Conservation (phyloP, 768 basidiomycete genomes). For the Serendipita sp. region DNA sequence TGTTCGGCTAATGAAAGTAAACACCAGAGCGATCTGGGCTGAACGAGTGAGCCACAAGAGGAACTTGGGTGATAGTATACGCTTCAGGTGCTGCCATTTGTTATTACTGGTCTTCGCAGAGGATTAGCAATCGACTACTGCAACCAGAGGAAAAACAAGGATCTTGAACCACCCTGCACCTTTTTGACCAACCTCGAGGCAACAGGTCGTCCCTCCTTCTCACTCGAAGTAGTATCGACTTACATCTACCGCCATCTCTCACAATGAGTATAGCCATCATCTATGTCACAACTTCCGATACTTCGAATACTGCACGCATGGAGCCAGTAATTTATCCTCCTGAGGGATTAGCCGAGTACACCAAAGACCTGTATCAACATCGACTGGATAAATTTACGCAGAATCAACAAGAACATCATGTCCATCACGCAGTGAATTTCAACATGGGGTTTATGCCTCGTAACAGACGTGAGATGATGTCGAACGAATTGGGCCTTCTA, state of each 20-base stretch:
- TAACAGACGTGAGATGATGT: neutral
- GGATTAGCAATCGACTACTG: slow-evolving; percentile 85
- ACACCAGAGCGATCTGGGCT: slow-evolving; percentile 72
- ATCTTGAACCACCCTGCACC: neutral
- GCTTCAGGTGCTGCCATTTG: slow-evolving; percentile 60
- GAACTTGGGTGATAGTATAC: slow-evolving; percentile 59
- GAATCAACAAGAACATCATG: neutral
- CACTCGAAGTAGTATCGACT: no score
- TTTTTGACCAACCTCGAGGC: neutral
- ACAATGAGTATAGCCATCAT: no score
- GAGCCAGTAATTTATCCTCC: no score
- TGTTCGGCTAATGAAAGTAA: slow-evolving; percentile 17
- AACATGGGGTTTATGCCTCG: neutral
- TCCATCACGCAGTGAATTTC: neutral
- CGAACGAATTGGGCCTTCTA: neutral
- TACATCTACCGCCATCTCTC: no score
- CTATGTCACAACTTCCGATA: no score
- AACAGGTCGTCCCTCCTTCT: no score
- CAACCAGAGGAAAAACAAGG: slow-evolving; percentile 10
- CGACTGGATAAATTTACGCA: no score
- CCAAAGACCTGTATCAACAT: no score
- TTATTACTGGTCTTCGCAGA: slow-evolving; percentile 22
- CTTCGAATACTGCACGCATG: no score
- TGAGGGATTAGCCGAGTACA: no score
- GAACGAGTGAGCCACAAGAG: slow-evolving; percentile 83